Conservation (phyloP, 1,284 basidiomycete species). For the Schizophyllum amplum region DNA sequence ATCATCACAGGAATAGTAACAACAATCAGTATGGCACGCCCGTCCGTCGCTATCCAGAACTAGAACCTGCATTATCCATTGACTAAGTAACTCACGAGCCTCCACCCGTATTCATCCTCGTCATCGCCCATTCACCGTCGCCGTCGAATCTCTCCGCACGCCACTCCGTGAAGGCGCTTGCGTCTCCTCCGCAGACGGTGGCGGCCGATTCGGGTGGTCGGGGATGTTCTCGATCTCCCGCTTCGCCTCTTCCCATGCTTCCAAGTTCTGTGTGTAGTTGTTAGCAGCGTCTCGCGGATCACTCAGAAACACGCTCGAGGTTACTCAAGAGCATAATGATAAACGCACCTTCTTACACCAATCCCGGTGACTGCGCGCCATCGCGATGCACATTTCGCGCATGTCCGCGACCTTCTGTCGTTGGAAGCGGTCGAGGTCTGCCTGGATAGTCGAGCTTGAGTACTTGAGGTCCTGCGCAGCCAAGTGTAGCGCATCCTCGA, state of each 20-base stretch:
- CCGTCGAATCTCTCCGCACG: slow-evolving; percentile 52
- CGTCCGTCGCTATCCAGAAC: too few relatives aligned
- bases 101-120: not conserved
- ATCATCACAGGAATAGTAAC: not conserved
- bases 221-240: slow-evolving; percentile 84
- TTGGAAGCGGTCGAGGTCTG: slow-evolving; percentile 97
- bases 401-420: slow-evolving; percentile 97
- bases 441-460: slow-evolving; percentile 92
- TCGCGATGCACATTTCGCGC: slow-evolving; percentile 84
- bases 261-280: slow-evolving; percentile 91
- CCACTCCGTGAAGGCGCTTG: slow-evolving; percentile 8
- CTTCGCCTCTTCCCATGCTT: slow-evolving; percentile 95
- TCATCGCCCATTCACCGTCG: slow-evolving; percentile 41
- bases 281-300: slow-evolving; percentile 1
- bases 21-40: not conserved
- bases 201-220: slow-evolving; percentile 73
- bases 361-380: slow-evolving; percentile 87
- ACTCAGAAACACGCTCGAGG: slow-evolving; percentile 6
- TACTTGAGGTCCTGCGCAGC: slow-evolving; percentile 92
- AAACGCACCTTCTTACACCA: slow-evolving; percentile 84
- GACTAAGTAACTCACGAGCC: not conserved
- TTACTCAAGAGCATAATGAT: slow-evolving; percentile 4
- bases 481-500: slow-evolving; percentile 88
- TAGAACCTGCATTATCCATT: not conserved
- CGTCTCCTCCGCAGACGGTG: slow-evolving; percentile 17